Evolutionary conservation across 2,329 filamentous ascomycete genomes (phyloP).

Genomic region (Scedosporium boydii): DNA sequence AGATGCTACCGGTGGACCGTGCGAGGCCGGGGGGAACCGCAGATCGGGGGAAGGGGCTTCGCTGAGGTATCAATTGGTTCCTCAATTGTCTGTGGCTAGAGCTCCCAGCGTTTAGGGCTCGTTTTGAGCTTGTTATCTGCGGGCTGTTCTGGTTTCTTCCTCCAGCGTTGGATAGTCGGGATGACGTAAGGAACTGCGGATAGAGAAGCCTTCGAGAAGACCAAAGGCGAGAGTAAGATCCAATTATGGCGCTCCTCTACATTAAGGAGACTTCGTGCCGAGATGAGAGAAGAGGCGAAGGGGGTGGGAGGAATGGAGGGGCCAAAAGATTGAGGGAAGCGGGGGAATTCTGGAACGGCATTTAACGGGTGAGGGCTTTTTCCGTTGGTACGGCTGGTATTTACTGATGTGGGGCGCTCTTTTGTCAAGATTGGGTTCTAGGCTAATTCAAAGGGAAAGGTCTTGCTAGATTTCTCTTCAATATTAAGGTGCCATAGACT

Average conservation of each 20-base stretch:
- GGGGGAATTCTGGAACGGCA: neutral
- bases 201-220: neutral
- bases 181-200: neutral
- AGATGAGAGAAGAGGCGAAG: neutral
- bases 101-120: neutral
- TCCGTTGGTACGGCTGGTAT: neutral
- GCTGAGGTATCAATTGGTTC: too few species aligned
- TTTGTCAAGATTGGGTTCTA: neutral
- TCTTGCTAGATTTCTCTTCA: neutral
- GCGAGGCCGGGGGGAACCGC: neutral
- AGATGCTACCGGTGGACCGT: neutral
- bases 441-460: neutral
- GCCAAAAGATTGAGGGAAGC: neutral
- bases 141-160: too few species aligned
- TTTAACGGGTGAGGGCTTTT: neutral
- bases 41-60: neutral
- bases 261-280: neutral
- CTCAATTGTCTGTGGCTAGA: neutral
- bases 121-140: too few species aligned
- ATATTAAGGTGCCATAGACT: neutral
- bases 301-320: neutral
- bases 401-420: neutral
- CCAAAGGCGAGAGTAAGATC: neutral
- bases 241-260: neutral
- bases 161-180: too few species aligned